Evolutionary conservation across 2,329 filamentous ascomycete species (phyloP).

Genomic region (Epichloe gansuensis): DNA sequence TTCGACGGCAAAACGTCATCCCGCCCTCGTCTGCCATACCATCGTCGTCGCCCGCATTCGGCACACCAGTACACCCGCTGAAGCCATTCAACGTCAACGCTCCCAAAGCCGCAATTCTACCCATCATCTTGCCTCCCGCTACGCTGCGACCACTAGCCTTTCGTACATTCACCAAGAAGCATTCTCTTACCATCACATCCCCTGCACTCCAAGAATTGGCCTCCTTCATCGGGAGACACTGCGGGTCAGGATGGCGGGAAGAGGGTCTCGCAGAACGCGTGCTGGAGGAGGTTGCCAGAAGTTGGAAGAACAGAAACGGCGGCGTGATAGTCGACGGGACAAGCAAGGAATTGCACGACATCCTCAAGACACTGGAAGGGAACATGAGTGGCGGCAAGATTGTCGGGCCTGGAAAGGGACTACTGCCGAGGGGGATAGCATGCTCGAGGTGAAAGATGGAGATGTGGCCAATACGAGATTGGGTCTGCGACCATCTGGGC

Average conservation of each 20-base stretch:
- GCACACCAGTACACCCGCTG: slow-evolving; percentile 71
- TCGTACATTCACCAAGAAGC: slow-evolving; percentile 92
- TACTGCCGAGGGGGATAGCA: slow-evolving; percentile 48
- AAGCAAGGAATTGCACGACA: slow-evolving; percentile 63
- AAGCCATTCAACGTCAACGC: slow-evolving; percentile 45
- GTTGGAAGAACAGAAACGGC: slow-evolving; percentile 83
- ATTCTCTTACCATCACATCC: slow-evolving; percentile 84
- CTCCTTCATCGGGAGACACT: slow-evolving; percentile 82
- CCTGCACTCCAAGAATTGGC: slow-evolving; percentile 76
- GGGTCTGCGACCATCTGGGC: slow-evolving; percentile 33
- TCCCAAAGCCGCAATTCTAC: slow-evolving; percentile 57
- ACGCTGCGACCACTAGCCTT: slow-evolving; percentile 86
- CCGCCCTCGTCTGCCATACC: slow-evolving; percentile 49
- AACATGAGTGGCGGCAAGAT: slow-evolving; percentile 81
- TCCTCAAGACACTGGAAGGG: slow-evolving; percentile 72
- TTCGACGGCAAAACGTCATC: slow-evolving; percentile 24
- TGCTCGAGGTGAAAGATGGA: slow-evolving; percentile 44
- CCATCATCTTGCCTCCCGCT: slow-evolving; percentile 77
- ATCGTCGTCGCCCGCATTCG: slow-evolving; percentile 84
- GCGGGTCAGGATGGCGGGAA: slow-evolving; percentile 92
- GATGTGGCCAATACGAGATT: slow-evolving; percentile 43
- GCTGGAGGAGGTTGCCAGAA: slow-evolving; percentile 78
- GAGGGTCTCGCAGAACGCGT: slow-evolving; percentile 87
- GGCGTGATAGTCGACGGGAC: slow-evolving; percentile 84
- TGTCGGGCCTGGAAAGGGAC: slow-evolving; percentile 34